A percentile compares a stretch with the other conserved stretches of the same genome.
Evolutionary conservation across 495 filamentous ascomycete species (phyloP).

Genomic region (Tricharina praecox): DNA sequence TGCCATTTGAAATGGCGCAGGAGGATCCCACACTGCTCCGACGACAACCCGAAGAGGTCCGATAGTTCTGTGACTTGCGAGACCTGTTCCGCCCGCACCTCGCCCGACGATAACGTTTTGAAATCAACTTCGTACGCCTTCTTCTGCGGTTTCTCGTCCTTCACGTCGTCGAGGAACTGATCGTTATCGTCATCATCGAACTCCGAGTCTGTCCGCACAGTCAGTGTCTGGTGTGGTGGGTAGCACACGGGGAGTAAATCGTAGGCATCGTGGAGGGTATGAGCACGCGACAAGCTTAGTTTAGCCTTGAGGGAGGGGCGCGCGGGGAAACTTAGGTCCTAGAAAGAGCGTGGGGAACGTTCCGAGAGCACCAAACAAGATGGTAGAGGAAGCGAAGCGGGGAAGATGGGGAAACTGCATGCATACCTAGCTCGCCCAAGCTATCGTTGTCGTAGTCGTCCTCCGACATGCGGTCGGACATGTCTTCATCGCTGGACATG

Average conservation of each 20-base stretch:
- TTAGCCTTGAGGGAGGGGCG: too few species aligned
- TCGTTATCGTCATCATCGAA: slow-evolving; percentile 50
- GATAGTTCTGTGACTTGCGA: slow-evolving; percentile 75
- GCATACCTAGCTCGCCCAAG: slow-evolving; percentile 49
- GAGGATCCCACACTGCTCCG: slow-evolving; percentile 76
- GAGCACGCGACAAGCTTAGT: too few species aligned
- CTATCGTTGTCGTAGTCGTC: slow-evolving; percentile 66
- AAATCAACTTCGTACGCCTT: slow-evolving; percentile 72
- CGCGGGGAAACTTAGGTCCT: too few species aligned
- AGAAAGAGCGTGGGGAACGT: too few species aligned
- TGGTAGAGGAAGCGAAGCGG: too few species aligned
- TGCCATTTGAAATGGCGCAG: slow-evolving; percentile 85
- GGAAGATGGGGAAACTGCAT: neutral
- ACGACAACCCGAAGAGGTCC: slow-evolving; percentile 65
- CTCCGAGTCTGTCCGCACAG: slow-evolving; percentile 16
- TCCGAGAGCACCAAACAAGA: too few species aligned
- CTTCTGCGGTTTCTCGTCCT: slow-evolving; percentile 58
- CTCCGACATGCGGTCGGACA: slow-evolving; percentile 57
- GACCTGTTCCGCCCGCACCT: slow-evolving; percentile 71
- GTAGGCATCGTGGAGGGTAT: too few species aligned
- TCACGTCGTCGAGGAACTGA: slow-evolving; percentile 53
- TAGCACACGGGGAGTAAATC: too few species aligned
- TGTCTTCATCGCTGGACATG: slow-evolving; percentile 86
- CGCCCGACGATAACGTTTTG: slow-evolving; percentile 57
- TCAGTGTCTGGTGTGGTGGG: slow-evolving; percentile 18